Conservation (phyloP, 2,329 filamentous ascomycete genomes). For the Sporothrix inflata region DNA sequence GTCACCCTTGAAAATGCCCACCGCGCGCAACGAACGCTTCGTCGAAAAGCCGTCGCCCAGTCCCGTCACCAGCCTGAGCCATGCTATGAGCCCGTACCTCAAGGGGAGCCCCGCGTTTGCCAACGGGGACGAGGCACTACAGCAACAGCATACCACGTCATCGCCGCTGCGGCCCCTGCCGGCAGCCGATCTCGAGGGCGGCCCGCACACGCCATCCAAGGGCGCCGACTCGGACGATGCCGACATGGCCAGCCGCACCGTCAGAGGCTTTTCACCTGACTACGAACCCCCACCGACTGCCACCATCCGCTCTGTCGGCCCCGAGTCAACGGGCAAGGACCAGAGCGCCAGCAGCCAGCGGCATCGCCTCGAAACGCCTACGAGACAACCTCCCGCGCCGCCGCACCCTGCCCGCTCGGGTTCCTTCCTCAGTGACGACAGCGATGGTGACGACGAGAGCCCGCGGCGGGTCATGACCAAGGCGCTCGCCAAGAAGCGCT, state of each 20-base stretch:
- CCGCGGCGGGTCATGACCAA: constrained; percentile 35
- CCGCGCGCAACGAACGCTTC: constrained; percentile 40
- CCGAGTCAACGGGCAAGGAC: constrained; percentile 40
- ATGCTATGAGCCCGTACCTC: constrained; percentile 87
- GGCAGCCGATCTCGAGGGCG: background rate
- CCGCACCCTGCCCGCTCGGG: constrained; percentile 45
- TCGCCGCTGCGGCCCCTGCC: constrained; percentile 4
- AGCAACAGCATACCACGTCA: background rate
- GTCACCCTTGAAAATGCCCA: constrained; percentile 42
- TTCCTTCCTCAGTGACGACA: constrained; percentile 58
- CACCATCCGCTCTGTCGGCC: constrained; percentile 67
- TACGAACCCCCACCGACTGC: constrained; percentile 74
- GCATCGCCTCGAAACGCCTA: constrained; percentile 43
- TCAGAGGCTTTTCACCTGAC: constrained; percentile 71
- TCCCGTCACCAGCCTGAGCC: constrained; percentile 77
- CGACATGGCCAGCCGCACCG: constrained; percentile 43
- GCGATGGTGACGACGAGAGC: constrained; percentile 54
- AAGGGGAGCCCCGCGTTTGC: constrained; percentile 40
- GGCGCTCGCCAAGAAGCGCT: constrained; percentile 23
- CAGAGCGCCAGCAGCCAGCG: constrained; percentile 32
- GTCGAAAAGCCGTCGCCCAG: constrained; percentile 52
- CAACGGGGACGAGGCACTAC: background rate
- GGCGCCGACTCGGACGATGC: constrained; percentile 32
- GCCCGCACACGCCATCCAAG: background rate
- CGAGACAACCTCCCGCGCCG: constrained; percentile 41